Evolutionary conservation across 768 basidiomycete species (phyloP).

Genomic region (Phlebiopsis gigantea): DNA sequence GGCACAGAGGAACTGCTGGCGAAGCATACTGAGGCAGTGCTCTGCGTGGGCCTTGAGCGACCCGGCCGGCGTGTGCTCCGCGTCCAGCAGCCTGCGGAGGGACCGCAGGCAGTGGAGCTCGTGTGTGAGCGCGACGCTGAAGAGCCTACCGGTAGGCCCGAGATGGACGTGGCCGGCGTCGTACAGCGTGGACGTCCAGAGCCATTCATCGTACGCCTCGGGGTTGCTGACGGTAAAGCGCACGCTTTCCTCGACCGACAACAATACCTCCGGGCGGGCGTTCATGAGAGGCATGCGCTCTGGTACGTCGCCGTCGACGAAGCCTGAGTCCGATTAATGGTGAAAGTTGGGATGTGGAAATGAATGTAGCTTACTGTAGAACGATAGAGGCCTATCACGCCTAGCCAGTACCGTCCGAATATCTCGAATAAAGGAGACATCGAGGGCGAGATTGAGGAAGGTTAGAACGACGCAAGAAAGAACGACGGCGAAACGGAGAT

Average conservation of each 20-base stretch:
- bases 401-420: neutral
- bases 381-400: neutral
- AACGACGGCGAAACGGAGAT: neutral
- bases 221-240: neutral
- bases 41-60: constrained; percentile 7
- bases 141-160: constrained; percentile 12
- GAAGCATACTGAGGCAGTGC: constrained; percentile 20
- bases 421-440: neutral
- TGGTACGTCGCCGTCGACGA: constrained; percentile 12
- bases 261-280: neutral
- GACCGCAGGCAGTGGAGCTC: constrained; percentile 13
- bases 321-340: too few relatives aligned
- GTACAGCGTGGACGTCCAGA: neutral
- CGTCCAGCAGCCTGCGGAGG: constrained; percentile 8
- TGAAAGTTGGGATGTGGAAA: too few relatives aligned
- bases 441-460: neutral
- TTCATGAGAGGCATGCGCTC: constrained; percentile 1
- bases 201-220: neutral
- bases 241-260: constrained; percentile 8
- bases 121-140: constrained; percentile 13
- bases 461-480: neutral
- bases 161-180: neutral
- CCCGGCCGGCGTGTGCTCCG: neutral
- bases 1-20: constrained; percentile 17
- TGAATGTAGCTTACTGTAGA: constrained; percentile 10